Base-by-base conservation (phyloP, 2,329 filamentous ascomycete species). In the Daldinia sp. region DNA sequence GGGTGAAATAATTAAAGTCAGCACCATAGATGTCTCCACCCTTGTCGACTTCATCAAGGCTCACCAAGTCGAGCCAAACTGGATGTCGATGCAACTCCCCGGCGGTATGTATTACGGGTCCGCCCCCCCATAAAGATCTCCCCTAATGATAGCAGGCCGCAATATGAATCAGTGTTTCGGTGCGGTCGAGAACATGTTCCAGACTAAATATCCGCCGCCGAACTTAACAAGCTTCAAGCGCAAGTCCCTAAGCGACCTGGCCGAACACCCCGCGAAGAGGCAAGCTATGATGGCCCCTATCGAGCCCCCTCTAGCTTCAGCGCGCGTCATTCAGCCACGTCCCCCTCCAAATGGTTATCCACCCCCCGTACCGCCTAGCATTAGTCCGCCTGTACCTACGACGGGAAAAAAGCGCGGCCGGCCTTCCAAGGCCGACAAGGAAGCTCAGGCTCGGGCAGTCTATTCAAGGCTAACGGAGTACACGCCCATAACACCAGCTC, bases 1-100 rank as follows among this genome's bases (percentile, higher is more conserved):
- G 63, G 85, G 82, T 63, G 87, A 89, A 77, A 85, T 88, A 73
- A 85, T 89, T 77, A 89, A 88, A 73, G 81, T 81, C 67, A 88
- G 86, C 78, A 77, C 81, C 33, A 77, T 88, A 65, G 82, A 86
- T 63, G 75, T 87, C 26, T 75, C 79, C 10, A 77, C 76, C 18
- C 76, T 89, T 33, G 81, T 83, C 20, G 78, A 79, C 12, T 87
- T 89, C 67, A 80, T 88, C 71, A 82, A 74, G 68, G 69, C 74
- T 42, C 77, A 82, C 65, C 77, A 76, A 9, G 73, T 85, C 60
- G 77, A 80, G 65, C 82, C 83, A 7, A 79, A 82, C 66, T 86
- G 83, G 83, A 78, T 83, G 75, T 78, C 76, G 51, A 85, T 86
- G 80, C 83, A 85, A 69, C 78, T 86, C 42, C 84, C 84, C 10